A percentile compares a stretch with the other conserved stretches of the same genome.
Conservation (phyloP, 768 basidiomycete genomes). For the Gymnopilus junonius region DNA sequence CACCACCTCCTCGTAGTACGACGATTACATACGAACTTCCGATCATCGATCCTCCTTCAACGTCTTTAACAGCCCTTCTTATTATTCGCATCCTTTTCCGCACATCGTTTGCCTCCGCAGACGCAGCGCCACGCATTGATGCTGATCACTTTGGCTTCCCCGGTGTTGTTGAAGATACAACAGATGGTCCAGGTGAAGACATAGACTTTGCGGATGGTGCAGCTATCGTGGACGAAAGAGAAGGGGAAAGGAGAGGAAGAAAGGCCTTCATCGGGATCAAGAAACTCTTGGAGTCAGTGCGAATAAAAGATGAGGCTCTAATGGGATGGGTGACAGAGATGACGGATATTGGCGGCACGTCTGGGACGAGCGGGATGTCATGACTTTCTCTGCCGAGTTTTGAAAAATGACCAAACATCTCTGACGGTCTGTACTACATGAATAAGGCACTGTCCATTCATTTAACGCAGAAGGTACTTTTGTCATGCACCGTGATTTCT, state of each 20-base stretch:
- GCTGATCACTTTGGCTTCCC: constrained; percentile 93
- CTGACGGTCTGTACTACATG: too few species aligned
- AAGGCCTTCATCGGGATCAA: constrained; percentile 70
- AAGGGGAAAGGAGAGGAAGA: constrained; percentile 74
- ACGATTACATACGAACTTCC: constrained; percentile 64
- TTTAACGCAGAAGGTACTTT: too few species aligned
- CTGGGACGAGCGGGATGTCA: neutral
- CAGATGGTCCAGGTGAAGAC: constrained; percentile 59
- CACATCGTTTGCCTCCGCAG: constrained; percentile 73
- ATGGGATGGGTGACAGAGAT: constrained; percentile 50
- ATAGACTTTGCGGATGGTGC: constrained; percentile 49
- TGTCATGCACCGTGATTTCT: too few species aligned
- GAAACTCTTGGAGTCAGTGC: constrained; percentile 64
- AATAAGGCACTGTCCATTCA: too few species aligned
- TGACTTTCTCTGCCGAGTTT: too few species aligned
- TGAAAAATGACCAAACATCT: too few species aligned
- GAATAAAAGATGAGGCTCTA: constrained; percentile 62
- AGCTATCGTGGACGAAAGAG: constrained; percentile 56
- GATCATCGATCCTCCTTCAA: constrained; percentile 66
- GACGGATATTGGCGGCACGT: constrained; percentile 30
- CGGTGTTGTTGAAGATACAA: constrained; percentile 75
- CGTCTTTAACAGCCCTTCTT: constrained; percentile 79
- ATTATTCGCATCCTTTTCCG: constrained; percentile 85
- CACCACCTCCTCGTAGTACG: constrained; percentile 73
- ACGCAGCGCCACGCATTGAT: constrained; percentile 70